These are phyloP conservation scores for Hymenoscyphus occultus DNA, from an alignment of 2,329 filamentous ascomycete species.

Conservation along the genomic window DNA sequence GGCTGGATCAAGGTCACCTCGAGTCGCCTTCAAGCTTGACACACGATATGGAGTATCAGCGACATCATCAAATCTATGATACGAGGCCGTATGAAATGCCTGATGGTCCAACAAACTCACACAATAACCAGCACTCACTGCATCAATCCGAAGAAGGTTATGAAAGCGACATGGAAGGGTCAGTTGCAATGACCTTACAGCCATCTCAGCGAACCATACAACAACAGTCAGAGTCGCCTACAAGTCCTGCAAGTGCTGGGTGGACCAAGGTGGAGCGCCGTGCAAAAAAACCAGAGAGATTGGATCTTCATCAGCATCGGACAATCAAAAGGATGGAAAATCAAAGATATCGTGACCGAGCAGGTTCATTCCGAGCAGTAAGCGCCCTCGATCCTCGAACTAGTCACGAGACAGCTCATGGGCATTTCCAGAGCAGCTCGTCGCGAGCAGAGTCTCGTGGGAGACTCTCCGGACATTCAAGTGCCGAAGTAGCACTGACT, in stretches of 20 bases:
- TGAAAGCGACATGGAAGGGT: constrained; percentile 31
- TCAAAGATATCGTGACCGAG: constrained; percentile 44
- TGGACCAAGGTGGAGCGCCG: constrained; percentile 19
- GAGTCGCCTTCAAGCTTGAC: constrained; percentile 31
- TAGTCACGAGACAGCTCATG: constrained; percentile 30
- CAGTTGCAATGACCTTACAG: constrained; percentile 21
- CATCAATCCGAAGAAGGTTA: constrained; percentile 28
- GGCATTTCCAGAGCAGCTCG: constrained; percentile 22
- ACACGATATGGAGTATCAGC: constrained; percentile 23
- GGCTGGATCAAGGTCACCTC: constrained; percentile 25
- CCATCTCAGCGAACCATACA: constrained; percentile 24
- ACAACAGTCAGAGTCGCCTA: constrained; percentile 8
- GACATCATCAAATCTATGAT: not conserved
- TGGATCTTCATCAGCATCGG: constrained; percentile 38
- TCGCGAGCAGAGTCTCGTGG: constrained; percentile 26
- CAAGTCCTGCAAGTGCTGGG: constrained; percentile 30
- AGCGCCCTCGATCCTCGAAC: constrained; percentile 32
- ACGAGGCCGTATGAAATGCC: not conserved
- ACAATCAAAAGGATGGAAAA: constrained; percentile 41
- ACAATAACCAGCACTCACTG: constrained; percentile 19
- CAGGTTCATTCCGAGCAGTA: constrained; percentile 45
- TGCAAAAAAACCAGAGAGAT: constrained; percentile 25
- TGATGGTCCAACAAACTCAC: not conserved
- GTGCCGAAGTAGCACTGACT: constrained; percentile 44
- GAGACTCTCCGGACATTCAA: constrained; percentile 31